Base-by-base conservation (phyloP, 306 rosid genomes). In the barrel medic (Medicago truncatula) region DNA sequence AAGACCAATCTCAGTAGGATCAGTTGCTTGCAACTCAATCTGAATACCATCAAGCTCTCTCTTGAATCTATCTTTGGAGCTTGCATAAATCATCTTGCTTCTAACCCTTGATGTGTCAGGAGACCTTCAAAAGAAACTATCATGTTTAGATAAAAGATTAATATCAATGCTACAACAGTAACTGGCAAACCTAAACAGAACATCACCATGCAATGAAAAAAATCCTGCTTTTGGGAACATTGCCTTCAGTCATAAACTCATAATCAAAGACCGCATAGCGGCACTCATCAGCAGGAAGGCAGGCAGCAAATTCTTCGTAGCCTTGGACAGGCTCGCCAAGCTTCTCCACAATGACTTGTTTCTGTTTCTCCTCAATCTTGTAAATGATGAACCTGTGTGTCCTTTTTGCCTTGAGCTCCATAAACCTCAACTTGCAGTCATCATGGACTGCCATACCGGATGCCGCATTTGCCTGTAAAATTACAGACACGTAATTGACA, bases 1-100 rank as follows among this genome's bases (percentile, higher is more conserved):
- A 14, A 89, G 82, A 56, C 79, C 86, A 64, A 89, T 84, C 86
- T 89, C 95, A 65, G 89, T 84, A 4, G 90, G 87, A 74, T 89
- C 95, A 15, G 95, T 89, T 71, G 90, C 92, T 83, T 89, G 95
- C 84, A 87, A 82, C 80, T 86, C 95, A 1, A 89, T 25, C 74
- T 89, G 91, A 81, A 89, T 87, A 14, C 91, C 94, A 80, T 89
- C 91, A 25, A 89, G 89, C 83, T 89, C 90, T 63, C 94, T 89
- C 94, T 89, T 89, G 66, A 89, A 89, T 75, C 89, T 89, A 73
- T 89, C 94, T 54, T 89, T 89, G 65, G 94, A 85, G 87, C 94
- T 83, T 38, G 94, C 94, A 56, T 76, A 76, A 76, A 76, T 76
- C 80, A 76, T 76, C 80, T 76, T 76, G 74, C 74, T 76, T 41